Evolutionary conservation across 1,284 basidiomycete species (phyloP), one percentile per base, ranked within the genome.

Genomic region (Entoloma clypeatum): DNA sequence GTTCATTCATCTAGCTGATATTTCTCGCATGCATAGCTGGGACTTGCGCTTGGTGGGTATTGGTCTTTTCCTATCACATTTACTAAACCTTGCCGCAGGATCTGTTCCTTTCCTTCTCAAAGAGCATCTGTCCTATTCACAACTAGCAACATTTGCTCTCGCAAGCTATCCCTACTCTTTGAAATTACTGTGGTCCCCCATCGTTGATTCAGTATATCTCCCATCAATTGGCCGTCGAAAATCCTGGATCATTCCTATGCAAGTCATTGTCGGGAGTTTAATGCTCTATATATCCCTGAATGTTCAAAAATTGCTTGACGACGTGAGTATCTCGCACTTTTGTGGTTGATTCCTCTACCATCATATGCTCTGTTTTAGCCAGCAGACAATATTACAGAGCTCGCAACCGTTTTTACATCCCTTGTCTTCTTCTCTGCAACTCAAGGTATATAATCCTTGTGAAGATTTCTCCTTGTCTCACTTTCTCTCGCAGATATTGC

Each of bases 181-280:
- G 57, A 99, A 99, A 67, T 70, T 99, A 41, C 66, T 99, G 49
- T 99, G 96, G 95, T 95, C 92, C 17, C 96, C 96, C 30, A 88
- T 99, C 51, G 92, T 99, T 44, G 96, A 99, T 61, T 90, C 93
- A 3, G 72, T 87, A 50, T 99, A 89, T 62, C 74, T 89, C 51
- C 70, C 79, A 30, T 79, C 79, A 35, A 60, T 94, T 45, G 96
- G 96, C 13, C 80, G 96, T 40, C 76, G 96, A 49, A 99, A 98
- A 66, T 93, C 89, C 46, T 99, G 96, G 96, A 97, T 99, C 57
- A 86, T 99, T 47, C 96, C 96, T 31, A 95, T 99, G 71, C 96
- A 99, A 64, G 63, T 85, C 21, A 78, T 94, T 49, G 89, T 98
- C 32, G 96, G 93, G 18, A 70, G 80, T 34, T 72, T 92, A 50